These are phyloP conservation scores for Penicillium sp. DNA, from an alignment of 2,329 filamentous ascomycete genomes.

Conservation along the genomic window DNA sequence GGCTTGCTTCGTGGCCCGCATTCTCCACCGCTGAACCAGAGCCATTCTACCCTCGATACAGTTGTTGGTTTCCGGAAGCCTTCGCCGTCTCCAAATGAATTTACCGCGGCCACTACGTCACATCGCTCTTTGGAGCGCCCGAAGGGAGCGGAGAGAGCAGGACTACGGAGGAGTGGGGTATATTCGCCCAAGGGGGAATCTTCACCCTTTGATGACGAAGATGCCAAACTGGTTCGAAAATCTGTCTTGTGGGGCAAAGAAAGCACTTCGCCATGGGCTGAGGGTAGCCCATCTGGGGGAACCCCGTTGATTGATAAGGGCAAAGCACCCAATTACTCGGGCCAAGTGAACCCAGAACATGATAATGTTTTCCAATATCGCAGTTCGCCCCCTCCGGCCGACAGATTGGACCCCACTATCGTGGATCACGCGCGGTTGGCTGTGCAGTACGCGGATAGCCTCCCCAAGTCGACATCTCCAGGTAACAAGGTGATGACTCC, in stretches of 20 bases:
- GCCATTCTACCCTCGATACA: slow-evolving; percentile 15
- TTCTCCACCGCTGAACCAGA: slow-evolving; percentile 16
- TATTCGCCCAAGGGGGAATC: slow-evolving; percentile 29
- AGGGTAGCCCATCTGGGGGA: slow-evolving; percentile 23
- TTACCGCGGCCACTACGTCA: slow-evolving; percentile 28
- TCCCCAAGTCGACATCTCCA: slow-evolving; percentile 35
- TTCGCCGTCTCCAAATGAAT: slow-evolving; percentile 23
- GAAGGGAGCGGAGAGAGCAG: slow-evolving; percentile 21
- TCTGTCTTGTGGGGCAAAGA: slow-evolving; percentile 32
- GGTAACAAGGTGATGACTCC: slow-evolving; percentile 84
- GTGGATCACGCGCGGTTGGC: slow-evolving; percentile 46
- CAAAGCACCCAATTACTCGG: slow-evolving; percentile 11
- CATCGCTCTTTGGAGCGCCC: slow-evolving; percentile 35
- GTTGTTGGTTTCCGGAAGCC: slow-evolving; percentile 15
- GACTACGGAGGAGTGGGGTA: slow-evolving; percentile 32
- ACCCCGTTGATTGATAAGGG: slow-evolving; percentile 28
- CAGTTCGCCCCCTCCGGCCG: slow-evolving; percentile 13
- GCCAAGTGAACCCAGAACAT: slow-evolving; percentile 10
- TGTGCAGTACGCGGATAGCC: slow-evolving; percentile 44
- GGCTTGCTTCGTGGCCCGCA: slow-evolving; percentile 45
- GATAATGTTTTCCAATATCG: slow-evolving; percentile 16
- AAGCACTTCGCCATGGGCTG: slow-evolving; percentile 23
- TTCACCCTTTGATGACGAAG: slow-evolving; percentile 37
- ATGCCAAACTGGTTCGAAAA: slow-evolving; percentile 39
- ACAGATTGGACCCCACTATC: slow-evolving; percentile 34